Evolutionary conservation across 305 asterid genomes (phyloP), one percentile per base, ranked within the genome.

Genomic region (Caryopteris hybrid): DNA sequence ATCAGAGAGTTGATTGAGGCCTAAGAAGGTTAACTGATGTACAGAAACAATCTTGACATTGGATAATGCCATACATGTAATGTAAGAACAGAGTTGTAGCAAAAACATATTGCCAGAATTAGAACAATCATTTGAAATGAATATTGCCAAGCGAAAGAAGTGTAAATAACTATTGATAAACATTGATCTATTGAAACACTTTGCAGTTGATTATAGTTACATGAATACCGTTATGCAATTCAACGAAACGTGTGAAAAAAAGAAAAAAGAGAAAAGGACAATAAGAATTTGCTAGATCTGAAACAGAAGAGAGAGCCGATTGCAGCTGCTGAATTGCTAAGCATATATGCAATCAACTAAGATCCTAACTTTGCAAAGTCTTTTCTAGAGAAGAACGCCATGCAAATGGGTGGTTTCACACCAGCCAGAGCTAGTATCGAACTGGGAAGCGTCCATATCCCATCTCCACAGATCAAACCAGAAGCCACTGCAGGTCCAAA

Each of bases 401-500:
- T 92, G 83, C 97, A 92, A 61, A 92, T 80, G 8, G 98, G 98
- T 0, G 96, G 88, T 3, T 85, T 60, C 4, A 92, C 81, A 39
- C 95, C 91, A 0, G 81, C 87, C 84, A 90, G 73, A 36, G 90
- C 93, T 3, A 92, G 75, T 14, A 92, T 36, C 2, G 98, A 84
- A 57, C 73, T 84, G 1, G 96, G 96, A 74, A 92, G 68, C 1
- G 80, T 83, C 98, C 98, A 92, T 0, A 89, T 84, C 66, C 96
- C 96, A 23, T 92, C 98, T 6, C 98, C 98, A 39, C 98, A 91
- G 1, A 91, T 89, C 84, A 92, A 69, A 51, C 98, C 98, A 43
- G 98, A 89, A 14, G 98, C 98, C 2, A 92, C 88, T 0, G 96
- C 98, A 1, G 96, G 88, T 13, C 85, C 98, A 36, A 89, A 85